phyloP scores from a whole-genome alignment of 176 grass and related monocot species.

The Avena atlantica region DNA sequence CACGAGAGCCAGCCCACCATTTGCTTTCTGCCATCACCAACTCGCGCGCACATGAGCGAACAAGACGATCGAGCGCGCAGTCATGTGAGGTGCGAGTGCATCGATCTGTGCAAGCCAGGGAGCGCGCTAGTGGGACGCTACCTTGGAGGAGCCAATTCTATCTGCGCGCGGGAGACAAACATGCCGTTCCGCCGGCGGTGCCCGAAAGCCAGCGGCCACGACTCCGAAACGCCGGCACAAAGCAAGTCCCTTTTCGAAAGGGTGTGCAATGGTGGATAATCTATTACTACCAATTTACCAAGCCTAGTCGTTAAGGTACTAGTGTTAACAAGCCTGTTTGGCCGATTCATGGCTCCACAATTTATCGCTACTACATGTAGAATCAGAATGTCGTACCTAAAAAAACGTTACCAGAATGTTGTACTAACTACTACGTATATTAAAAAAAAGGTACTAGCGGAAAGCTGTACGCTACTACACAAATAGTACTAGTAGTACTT shows the following conservation, averaged over 20 bases:
- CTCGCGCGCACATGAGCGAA: constrained; percentile 23
- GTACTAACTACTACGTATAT: too few species aligned
- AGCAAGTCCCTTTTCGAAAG: constrained; percentile 20
- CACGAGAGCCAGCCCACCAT: constrained; percentile 47
- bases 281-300: neutral
- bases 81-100: constrained; percentile 14
- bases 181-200: constrained; percentile 34
- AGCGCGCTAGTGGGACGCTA: neutral
- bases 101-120: neutral
- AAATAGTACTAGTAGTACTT: neutral
- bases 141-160: constrained; percentile 8
- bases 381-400: neutral
- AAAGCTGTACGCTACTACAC: too few species aligned
- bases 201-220: constrained; percentile 46
- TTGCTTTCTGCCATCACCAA: neutral
- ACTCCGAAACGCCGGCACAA: constrained; percentile 51
- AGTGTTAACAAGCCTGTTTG: neutral
- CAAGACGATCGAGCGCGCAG: neutral
- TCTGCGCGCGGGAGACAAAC: constrained; percentile 27
- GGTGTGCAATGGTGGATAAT: neutral
- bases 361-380: neutral
- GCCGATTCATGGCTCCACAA: constrained; percentile 10
- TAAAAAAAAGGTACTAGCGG: neutral
- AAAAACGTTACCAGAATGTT: neutral
- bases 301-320: neutral